Evolutionary conservation across 352 stramenopile species (phyloP).

Genomic region (Globisporangium cederbergense): DNA sequence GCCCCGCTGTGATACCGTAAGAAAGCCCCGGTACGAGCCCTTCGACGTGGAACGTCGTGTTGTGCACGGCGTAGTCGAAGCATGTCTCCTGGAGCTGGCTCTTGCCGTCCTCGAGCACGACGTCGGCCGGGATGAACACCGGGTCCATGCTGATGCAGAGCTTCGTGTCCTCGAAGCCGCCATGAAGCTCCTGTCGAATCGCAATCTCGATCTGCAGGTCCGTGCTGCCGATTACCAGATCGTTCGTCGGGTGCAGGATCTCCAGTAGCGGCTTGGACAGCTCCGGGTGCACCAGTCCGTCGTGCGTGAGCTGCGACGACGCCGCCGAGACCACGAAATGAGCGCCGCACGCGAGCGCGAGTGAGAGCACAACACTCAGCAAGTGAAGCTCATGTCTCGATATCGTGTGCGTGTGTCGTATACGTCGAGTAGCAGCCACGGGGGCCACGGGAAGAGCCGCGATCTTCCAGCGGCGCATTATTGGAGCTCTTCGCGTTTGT

Average conservation of each 20-base stretch:
- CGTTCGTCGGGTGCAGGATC: conserved; percentile 56
- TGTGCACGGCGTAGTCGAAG: conserved; percentile 50
- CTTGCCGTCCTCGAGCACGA: conserved; percentile 25
- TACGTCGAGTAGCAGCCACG: background rate
- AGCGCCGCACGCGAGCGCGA: background rate
- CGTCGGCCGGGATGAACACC: conserved; percentile 36
- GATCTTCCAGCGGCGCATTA: conserved; percentile 1
- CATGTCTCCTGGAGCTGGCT: conserved; percentile 50
- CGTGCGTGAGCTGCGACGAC: conserved; percentile 27
- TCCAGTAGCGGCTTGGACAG: conserved; percentile 36
- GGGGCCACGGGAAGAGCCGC: background rate
- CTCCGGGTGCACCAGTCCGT: conserved; percentile 24
- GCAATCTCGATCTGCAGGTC: conserved; percentile 55
- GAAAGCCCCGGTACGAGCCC: conserved; percentile 49
- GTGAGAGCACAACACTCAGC: background rate
- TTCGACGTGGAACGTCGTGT: conserved; percentile 49
- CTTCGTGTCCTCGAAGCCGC: conserved; percentile 22
- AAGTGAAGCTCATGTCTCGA: background rate
- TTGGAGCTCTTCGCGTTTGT: background rate
- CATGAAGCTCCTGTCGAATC: conserved; percentile 35
- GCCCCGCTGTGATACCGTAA: conserved; percentile 52
- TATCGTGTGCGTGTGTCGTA: background rate
- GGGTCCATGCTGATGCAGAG: conserved; percentile 63
- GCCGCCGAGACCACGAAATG: background rate
- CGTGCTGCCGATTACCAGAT: conserved; percentile 35